These are phyloP conservation scores for Coemansia umbellata DNA, from an alignment of 192 early-diverging fungal species.

Conservation along the genomic window DNA sequence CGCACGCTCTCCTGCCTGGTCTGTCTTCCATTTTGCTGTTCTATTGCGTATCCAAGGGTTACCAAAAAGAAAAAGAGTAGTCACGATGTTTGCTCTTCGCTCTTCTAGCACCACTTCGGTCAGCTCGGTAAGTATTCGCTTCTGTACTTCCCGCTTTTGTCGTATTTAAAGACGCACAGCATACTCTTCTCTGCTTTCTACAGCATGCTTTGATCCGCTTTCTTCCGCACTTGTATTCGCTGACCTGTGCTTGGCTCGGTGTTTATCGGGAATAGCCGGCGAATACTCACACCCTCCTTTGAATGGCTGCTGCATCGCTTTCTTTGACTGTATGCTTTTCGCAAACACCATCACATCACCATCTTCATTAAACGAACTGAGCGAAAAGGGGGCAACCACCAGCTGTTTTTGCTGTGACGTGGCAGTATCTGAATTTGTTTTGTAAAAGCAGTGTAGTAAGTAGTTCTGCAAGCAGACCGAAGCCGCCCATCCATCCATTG, in stretches of 20 bases:
- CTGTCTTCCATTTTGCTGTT: constrained; percentile 1
- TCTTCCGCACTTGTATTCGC: not conserved
- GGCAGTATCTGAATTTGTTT: constrained; percentile 36
- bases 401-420: no score
- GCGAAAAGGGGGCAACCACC: no score
- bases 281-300: not conserved
- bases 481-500: no score
- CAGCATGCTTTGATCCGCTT: not conserved
- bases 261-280: no score
- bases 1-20: no score
- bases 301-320: not conserved
- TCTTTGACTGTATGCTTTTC: no score
- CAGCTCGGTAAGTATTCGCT: constrained; percentile 45
- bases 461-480: no score
- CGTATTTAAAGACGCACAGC: not conserved
- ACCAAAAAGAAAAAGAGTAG: not conserved
- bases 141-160: not conserved
- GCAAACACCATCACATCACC: no score
- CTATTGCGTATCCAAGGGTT: not conserved
- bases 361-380: no score
- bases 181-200: not conserved
- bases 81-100: constrained; percentile 49
- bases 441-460: no score
- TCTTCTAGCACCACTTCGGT: constrained; percentile 34
- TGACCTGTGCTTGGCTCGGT: no score